These are phyloP conservation scores for Pueraria montana DNA, from an alignment of 306 rosid species.

Conservation along the genomic window DNA sequence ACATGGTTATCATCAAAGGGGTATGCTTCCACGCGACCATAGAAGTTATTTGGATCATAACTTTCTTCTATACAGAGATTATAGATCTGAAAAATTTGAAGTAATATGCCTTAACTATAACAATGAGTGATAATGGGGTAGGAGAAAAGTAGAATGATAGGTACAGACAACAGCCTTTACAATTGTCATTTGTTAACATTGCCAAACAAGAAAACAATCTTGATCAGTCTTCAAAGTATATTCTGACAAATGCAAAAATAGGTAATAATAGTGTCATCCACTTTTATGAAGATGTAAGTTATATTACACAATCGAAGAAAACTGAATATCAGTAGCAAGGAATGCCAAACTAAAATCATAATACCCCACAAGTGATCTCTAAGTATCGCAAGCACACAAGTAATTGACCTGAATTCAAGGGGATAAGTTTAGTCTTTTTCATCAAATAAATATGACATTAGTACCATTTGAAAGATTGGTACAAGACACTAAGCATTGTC, in stretches of 20 bases:
- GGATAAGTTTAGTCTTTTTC: background rate
- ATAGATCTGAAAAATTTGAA: constrained; percentile 69
- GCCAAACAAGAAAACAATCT: background rate
- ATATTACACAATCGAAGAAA: background rate
- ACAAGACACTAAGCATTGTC: background rate
- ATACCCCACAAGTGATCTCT: background rate
- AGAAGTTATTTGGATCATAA: constrained; percentile 80
- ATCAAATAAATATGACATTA: background rate
- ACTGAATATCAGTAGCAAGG: background rate
- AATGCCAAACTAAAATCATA: constrained; percentile 3
- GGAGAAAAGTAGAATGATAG: constrained; percentile 22
- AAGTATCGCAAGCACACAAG: background rate
- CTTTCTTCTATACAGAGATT: constrained; percentile 92
- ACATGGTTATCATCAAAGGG: constrained; percentile 98
- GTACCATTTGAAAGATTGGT: background rate
- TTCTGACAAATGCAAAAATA: constrained; percentile 1
- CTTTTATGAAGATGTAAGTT: constrained; percentile 5
- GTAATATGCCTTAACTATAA: constrained; percentile 33
- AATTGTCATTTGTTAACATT: background rate
- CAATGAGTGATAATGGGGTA: background rate
- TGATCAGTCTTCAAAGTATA: background rate
- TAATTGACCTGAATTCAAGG: background rate
- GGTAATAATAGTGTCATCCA: background rate
- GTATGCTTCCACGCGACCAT: constrained; percentile 86
- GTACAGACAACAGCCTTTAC: background rate